A percentile compares a stretch with the other conserved stretches of the same genome.
phyloP scores from a whole-genome alignment of 208 protist species.

The Acanthamoeba royreba region DNA sequence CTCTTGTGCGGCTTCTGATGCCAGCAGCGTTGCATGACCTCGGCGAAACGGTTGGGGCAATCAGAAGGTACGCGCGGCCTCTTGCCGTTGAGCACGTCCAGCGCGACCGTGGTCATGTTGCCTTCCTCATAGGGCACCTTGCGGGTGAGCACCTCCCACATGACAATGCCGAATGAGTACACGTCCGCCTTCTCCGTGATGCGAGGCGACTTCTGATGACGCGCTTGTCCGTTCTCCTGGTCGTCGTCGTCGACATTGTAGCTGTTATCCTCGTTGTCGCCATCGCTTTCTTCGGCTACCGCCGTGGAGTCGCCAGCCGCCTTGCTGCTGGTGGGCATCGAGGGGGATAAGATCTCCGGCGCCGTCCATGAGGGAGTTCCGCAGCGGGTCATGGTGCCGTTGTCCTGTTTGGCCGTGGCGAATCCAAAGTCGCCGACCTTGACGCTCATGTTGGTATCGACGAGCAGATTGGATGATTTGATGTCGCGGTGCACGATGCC shows the following conservation, averaged over 20 bases:
- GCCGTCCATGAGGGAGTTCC: constrained; percentile 14
- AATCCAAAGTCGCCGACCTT: constrained; percentile 41
- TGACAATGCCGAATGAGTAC: constrained; percentile 35
- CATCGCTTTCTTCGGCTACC: no score
- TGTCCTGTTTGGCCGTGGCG: constrained; percentile 34
- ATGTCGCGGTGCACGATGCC: constrained; percentile 43
- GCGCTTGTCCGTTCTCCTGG: neutral
- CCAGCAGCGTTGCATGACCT: neutral
- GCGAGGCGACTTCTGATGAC: no score
- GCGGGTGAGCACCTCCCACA: constrained; percentile 35
- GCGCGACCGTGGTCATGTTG: neutral
- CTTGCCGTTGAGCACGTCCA: neutral
- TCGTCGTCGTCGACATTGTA: neutral
- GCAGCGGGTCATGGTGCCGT: constrained; percentile 21
- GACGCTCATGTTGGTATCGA: neutral
- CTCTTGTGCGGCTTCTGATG: neutral
- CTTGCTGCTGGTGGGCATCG: neutral
- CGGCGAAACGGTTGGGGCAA: neutral
- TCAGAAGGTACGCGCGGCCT: neutral
- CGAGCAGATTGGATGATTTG: constrained; percentile 41
- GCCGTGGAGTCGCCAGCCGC: no score
- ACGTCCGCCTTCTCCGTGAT: constrained; percentile 10
- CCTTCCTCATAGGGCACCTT: neutral
- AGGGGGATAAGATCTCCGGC: neutral
- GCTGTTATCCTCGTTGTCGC: neutral